Evolutionary conservation across 1,284 basidiomycete species (phyloP).

Genomic region (Trametes pubescens): DNA sequence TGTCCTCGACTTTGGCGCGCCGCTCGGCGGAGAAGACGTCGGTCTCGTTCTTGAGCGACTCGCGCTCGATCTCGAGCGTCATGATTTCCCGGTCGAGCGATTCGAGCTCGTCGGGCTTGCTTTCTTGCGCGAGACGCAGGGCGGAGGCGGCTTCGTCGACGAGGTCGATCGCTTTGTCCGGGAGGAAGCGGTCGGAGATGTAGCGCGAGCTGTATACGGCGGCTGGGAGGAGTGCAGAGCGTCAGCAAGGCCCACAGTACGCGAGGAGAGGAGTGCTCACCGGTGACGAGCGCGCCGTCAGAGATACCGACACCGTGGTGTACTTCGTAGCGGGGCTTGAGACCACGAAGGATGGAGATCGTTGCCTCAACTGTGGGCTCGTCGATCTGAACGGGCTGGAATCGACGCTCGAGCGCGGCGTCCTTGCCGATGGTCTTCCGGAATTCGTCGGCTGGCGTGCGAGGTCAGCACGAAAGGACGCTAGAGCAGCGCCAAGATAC

Average conservation of each 20-base stretch:
- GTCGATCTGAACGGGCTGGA: constrained; percentile 88
- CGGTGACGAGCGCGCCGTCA: constrained; percentile 87
- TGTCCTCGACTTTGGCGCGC: constrained; percentile 69
- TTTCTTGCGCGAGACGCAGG: constrained; percentile 91
- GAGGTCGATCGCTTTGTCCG: constrained; percentile 91
- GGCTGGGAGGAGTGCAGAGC: constrained; percentile 49
- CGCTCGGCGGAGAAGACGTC: constrained; percentile 86
- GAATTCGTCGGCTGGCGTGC: constrained; percentile 80
- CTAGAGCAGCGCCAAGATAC: constrained; percentile 37
- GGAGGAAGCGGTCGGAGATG: constrained; percentile 86
- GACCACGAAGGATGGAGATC: constrained; percentile 88
- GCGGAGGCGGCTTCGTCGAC: constrained; percentile 92
- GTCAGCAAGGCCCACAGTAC: neutral
- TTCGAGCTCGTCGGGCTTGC: constrained; percentile 89
- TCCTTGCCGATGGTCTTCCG: constrained; percentile 93
- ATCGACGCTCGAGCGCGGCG: constrained; percentile 88
- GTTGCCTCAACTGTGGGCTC: constrained; percentile 90
- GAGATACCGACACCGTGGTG: constrained; percentile 94
- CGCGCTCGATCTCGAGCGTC: constrained; percentile 90
- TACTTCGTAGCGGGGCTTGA: constrained; percentile 87
- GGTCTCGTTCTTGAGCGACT: constrained; percentile 88
- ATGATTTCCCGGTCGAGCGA: constrained; percentile 84
- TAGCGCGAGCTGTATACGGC: constrained; percentile 86
- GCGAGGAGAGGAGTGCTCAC: constrained; percentile 42
- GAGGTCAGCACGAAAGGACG: neutral